Evolutionary conservation across 2,329 filamentous ascomycete species (phyloP).

Genomic region (Sclerotinia spermophila): DNA sequence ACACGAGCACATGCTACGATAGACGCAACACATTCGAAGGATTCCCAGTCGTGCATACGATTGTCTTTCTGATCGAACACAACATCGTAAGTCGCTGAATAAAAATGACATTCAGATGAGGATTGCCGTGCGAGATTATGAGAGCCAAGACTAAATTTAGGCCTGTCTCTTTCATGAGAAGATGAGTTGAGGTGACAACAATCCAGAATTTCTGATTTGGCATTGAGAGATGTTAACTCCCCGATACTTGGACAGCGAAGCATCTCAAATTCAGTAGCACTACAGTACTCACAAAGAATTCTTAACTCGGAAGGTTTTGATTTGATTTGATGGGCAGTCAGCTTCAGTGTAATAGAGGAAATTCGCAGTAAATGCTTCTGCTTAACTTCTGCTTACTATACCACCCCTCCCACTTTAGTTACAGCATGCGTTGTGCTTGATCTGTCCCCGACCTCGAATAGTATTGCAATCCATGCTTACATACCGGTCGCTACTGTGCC

Average conservation of each 20-base stretch:
- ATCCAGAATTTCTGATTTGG: not conserved
- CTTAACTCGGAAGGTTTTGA: not conserved
- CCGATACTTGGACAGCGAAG: conserved; percentile 1
- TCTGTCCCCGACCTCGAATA: not conserved
- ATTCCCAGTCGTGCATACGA: not conserved
- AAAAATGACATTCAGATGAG: not conserved
- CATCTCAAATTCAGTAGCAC: not conserved
- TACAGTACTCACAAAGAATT: not conserved
- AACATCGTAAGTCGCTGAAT: not conserved
- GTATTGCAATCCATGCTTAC: not conserved
- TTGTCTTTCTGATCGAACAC: not conserved
- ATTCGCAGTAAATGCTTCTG: not conserved
- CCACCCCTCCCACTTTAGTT: not conserved
- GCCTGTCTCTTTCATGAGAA: not conserved
- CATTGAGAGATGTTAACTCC: not conserved
- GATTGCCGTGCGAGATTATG: not conserved
- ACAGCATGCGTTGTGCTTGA: not conserved
- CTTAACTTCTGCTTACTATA: not conserved
- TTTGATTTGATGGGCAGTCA: not conserved
- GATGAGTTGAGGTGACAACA: not conserved
- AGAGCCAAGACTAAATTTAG: not conserved
- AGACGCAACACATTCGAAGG: not conserved
- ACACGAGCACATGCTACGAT: not conserved
- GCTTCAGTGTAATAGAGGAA: not conserved
- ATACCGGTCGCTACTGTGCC: not conserved